These are phyloP conservation scores for Starmerella bombicola DNA, from an alignment of 805 yeast species.

Conservation along the genomic window DNA sequence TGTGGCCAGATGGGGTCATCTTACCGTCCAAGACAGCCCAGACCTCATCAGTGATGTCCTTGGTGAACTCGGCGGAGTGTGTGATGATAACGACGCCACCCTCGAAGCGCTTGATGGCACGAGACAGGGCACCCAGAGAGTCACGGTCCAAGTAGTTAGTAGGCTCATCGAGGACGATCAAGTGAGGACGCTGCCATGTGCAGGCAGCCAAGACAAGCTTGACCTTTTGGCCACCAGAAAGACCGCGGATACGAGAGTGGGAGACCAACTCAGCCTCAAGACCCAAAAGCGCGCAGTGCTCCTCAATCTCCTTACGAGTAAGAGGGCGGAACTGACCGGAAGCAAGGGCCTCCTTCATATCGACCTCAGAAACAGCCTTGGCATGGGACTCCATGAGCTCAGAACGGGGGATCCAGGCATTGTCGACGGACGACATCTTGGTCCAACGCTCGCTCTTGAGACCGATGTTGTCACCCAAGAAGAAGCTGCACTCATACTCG, in stretches of 20 bases:
- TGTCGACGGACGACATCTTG: slow-evolving; percentile 98
- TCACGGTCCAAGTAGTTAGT: slow-evolving; percentile 98
- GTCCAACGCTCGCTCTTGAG: slow-evolving; percentile 99
- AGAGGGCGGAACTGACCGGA: slow-evolving; percentile 99
- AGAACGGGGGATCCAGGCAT: slow-evolving; percentile 99
- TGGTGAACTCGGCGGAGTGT: slow-evolving; percentile 99
- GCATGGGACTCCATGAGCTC: slow-evolving; percentile 93
- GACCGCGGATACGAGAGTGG: slow-evolving; percentile 99
- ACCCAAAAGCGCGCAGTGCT: slow-evolving; percentile 97
- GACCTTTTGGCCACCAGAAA: slow-evolving; percentile 99
- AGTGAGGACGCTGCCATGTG: slow-evolving; percentile 99
- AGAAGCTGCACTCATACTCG: slow-evolving; percentile 98
- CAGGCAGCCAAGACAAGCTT: slow-evolving; percentile 99
- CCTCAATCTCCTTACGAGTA: slow-evolving; percentile 99
- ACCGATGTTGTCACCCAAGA: slow-evolving; percentile 96
- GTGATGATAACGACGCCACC: slow-evolving; percentile 99
- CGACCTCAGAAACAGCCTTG: slow-evolving; percentile 99
- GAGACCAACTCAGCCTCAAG: slow-evolving; percentile 98
- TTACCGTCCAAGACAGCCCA: slow-evolving; percentile 98
- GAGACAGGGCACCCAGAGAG: slow-evolving; percentile 97
- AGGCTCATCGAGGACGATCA: slow-evolving; percentile 99
- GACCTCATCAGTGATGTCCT: slow-evolving; percentile 98
- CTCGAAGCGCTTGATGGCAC: slow-evolving; percentile 95
- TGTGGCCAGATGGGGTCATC: slow-evolving; percentile 99
- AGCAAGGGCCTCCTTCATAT: slow-evolving; percentile 99